Conservation (phyloP, 768 basidiomycete species). For the Hypsizygus marmoreus region DNA sequence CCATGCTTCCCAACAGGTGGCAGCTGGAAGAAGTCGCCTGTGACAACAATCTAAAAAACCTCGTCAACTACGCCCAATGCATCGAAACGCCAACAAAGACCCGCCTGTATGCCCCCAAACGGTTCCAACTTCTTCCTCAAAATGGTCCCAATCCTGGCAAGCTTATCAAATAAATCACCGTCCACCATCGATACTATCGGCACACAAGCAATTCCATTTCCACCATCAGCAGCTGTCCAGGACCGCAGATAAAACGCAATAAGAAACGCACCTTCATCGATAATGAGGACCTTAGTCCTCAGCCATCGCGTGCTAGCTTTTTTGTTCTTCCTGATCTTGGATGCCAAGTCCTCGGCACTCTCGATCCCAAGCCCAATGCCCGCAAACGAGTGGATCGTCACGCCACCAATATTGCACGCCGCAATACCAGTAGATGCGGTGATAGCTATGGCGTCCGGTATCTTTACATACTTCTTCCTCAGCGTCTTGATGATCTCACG, state of each 20-base stretch:
- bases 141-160: slow-evolving; percentile 66
- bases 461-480: slow-evolving; percentile 51
- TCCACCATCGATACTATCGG: slow-evolving; percentile 96
- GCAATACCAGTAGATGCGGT: slow-evolving; percentile 93
- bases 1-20: slow-evolving; percentile 81
- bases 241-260: no score
- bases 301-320: slow-evolving; percentile 82
- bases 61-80: background rate
- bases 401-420: slow-evolving; percentile 96
- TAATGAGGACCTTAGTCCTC: slow-evolving; percentile 80
- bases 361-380: slow-evolving; percentile 88
- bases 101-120: slow-evolving; percentile 93
- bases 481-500: slow-evolving; percentile 86
- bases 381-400: slow-evolving; percentile 94
- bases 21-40: slow-evolving; percentile 98
- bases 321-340: slow-evolving; percentile 77
- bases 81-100: slow-evolving; percentile 4
- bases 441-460: slow-evolving; percentile 79
- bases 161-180: slow-evolving; percentile 89
- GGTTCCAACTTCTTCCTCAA: slow-evolving; percentile 67
- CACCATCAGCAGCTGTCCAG: no score
- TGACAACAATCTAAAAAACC: slow-evolving; percentile 71
- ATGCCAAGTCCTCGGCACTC: slow-evolving; percentile 56
- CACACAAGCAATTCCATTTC: slow-evolving; percentile 1
- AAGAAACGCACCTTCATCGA: slow-evolving; percentile 67